These are phyloP conservation scores for Lactarius hengduanensis DNA, from an alignment of 768 basidiomycete species.

Conservation along the genomic window DNA sequence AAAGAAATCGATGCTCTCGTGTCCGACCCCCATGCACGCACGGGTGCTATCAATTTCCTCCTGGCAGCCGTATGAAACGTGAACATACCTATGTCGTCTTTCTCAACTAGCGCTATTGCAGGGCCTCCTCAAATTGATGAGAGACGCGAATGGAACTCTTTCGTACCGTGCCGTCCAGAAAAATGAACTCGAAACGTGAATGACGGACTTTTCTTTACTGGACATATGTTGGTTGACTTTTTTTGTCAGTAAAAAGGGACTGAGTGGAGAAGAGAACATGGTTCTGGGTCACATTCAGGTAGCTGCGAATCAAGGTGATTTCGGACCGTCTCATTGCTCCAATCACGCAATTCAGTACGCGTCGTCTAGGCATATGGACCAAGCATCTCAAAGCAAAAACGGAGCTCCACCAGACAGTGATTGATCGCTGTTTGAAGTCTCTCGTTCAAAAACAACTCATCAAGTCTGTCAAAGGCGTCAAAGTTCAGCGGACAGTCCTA, in stretches of 20 bases:
- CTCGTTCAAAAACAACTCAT: slow-evolving; percentile 83
- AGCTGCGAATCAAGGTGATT: slow-evolving; percentile 74
- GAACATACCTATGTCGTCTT: neutral
- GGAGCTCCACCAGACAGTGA: slow-evolving; percentile 83
- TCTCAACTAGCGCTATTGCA: slow-evolving; percentile 27
- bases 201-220: slow-evolving; percentile 14
- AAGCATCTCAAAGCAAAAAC: slow-evolving; percentile 89
- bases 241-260: slow-evolving; percentile 64
- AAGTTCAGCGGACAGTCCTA: slow-evolving; percentile 47
- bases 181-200: slow-evolving; percentile 66
- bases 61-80: slow-evolving; percentile 46
- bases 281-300: slow-evolving; percentile 81
- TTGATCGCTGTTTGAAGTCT: slow-evolving; percentile 84
- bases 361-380: slow-evolving; percentile 80
- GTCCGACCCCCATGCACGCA: slow-evolving; percentile 59
- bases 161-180: slow-evolving; percentile 72
- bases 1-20: slow-evolving; percentile 65
- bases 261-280: slow-evolving; percentile 82
- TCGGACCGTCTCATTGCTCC: neutral
- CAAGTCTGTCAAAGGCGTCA: slow-evolving; percentile 86
- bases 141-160: slow-evolving; percentile 54
- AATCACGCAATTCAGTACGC: slow-evolving; percentile 12
- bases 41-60: slow-evolving; percentile 76
- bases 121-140: slow-evolving; percentile 67
- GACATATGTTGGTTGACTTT: slow-evolving; percentile 13